Conservation (phyloP, 179 eudicot species). For the Beta macrorhiza region DNA sequence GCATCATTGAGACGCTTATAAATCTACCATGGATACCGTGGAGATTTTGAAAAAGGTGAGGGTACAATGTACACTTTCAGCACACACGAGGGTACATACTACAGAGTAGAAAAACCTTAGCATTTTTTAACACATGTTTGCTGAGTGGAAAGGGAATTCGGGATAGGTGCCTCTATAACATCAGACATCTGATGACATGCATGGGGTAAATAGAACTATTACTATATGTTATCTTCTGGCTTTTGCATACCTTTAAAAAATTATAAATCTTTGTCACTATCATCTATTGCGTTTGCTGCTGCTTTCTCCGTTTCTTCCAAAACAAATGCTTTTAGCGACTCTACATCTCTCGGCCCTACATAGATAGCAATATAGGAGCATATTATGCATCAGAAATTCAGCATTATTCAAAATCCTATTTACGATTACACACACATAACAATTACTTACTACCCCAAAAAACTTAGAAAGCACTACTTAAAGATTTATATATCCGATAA, state of each 20-base stretch:
- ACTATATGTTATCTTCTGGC: not conserved
- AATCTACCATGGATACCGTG: too few relatives aligned
- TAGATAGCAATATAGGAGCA: slow-evolving; percentile 1
- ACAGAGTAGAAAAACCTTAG: too few relatives aligned
- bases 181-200: not conserved
- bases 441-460: not conserved
- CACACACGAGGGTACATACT: too few relatives aligned
- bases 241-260: slow-evolving; percentile 17
- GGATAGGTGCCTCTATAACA: not conserved
- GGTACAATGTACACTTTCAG: too few relatives aligned
- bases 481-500: not conserved
- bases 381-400: slow-evolving; percentile 11
- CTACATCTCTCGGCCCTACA: slow-evolving; percentile 64
- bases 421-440: not conserved
- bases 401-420: not conserved
- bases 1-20: too few relatives aligned
- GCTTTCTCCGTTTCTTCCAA: slow-evolving; percentile 79
- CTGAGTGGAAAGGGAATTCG: not conserved
- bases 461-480: not conserved
- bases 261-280: slow-evolving; percentile 54
- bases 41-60: too few relatives aligned
- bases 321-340: slow-evolving; percentile 65
- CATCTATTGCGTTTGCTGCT: slow-evolving; percentile 46
- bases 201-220: not conserved
- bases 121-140: not conserved